Evolutionary conservation across 2,329 filamentous ascomycete species (phyloP), one percentile per base, ranked within the genome.

Genomic region (Penicillium brevicompactum): DNA sequence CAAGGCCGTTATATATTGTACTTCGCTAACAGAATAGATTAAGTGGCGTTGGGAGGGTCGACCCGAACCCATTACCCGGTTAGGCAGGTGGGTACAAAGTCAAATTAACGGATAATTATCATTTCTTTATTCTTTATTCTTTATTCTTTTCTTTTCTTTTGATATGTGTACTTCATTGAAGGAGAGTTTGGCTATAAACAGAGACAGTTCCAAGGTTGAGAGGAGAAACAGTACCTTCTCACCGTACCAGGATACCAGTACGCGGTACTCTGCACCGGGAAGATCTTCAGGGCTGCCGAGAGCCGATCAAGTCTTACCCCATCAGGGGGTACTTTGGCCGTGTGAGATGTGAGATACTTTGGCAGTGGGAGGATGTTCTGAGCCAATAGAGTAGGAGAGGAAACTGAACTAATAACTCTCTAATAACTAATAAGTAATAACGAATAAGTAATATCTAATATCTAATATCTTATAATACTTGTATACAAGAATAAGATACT

Each of bases 251-350:
- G n/a, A n/a, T n/a, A n/a, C n/a, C n/a, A n/a, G 24, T 27, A 27
- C 8, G 24, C 24, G 24, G 24, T 27, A 27, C 24, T 27, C 24
- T 5, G 24, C 5, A 27, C 24, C 24, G 5, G 5, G 24, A 37
- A 37, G 51, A 53, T 53, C 46, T 53, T 53, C 46, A 53, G 51
- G 51, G 46, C 38, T 42, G 51, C 51, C 51, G 46, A 53, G 46
- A 53, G 46, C 51, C 51, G 46, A 52, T 48, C 50, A 52, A 24
- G 43, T 52, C 44, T 52, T 52, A 48, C 50, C 44, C 50, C 44
- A 46, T 51, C 41, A 24, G 49, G 37, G 41, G 41, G 42, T 34
- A 34, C 14, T 34, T 34, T 34, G 14, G 8, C 14, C 10, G 10
- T 34, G 10, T 34, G 24, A 27, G 24, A 27, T 18, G 18, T 18